Base-by-base conservation (phyloP, 345 rosid species). In the Orychophragmus violaceus region DNA sequence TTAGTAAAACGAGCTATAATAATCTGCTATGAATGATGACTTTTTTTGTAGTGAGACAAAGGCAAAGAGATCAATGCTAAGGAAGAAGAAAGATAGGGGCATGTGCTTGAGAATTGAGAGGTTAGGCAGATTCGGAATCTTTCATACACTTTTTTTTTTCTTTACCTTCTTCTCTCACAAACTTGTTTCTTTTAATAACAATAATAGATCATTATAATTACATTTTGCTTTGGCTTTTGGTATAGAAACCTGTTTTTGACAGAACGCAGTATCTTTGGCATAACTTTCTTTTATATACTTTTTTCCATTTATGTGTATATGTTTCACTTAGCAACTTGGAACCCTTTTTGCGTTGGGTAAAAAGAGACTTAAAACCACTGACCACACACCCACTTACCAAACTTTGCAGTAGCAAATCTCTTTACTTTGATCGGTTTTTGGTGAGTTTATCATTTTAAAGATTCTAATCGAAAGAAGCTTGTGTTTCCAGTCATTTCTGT, bases 241-340 rank as follows among this genome's bases (percentile, higher is more conserved):
- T 35, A 65, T 21, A 35, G 9, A 46, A 64, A 46, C 70, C 50
- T 46, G 59, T 64, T 57, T 56, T 33, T 62, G 63, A 17, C 23
- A 52, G 62, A 69, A 23, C 48, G 37, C 56, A 62, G 14, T 54
- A 62, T 32, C 69, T 62, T 62, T 72, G 52, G 18, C 63, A 32
- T 36, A 35, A 41, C 64, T 57, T 64, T 50, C 59, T 64, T 71
- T 56, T 27, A 27, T 14, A 19, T 18, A 56, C n/a, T 64, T 64
- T 44, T 37, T 56, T 2, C 36, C 60, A 6, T 45, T 12, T 64
- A 1, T 64, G 52, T 46, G 59, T 56, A 48, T 19, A 19, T 27
- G 59, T 72, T 48, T 64, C 66, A 72, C 66, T 66, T 23, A 49
- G 67, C 77, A 65, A 72, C 71, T 72, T 72, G 77, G n/a, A 72